Evolutionary conservation across 2,329 filamentous ascomycete species (phyloP), one percentile per base, ranked within the genome.

Genomic region (Talaromyces sp.): DNA sequence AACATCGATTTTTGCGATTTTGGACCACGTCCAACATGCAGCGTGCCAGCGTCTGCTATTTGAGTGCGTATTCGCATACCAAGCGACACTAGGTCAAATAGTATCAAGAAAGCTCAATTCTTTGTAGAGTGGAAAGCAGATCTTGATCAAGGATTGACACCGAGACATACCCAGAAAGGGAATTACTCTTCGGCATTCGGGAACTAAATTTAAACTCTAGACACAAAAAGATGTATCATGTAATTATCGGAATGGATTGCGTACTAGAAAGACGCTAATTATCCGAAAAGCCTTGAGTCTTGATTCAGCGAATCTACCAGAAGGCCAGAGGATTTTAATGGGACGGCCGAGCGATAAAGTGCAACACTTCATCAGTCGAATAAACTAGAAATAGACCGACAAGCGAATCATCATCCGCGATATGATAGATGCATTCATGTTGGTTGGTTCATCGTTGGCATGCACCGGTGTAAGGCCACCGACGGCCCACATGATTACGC

Each of bases 121-220:
- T 54, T 28, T 7, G 48, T 18, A 7, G 28, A 33, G 18, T 1
- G 35, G 21, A 12, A 40, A 39, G 33, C 25, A 58, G 40, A 58
- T 58, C 55, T 46, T 46, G 56, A 31, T 58, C 21, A 28, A 31
- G n/a, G 58, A 61, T 61, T 61, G 46, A n/a, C 58, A 40, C 48
- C 16, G 48, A 35, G 33, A 52, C 8, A 55, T 61, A 25, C 59
- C 59, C 28, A 55, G 39, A 61, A 61, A 33, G 59, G 59, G 25
- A 61, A 54, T 11, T 44, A 61, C 59, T 61, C 59, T 18, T 55
- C 18, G 46, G 59, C 25, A 11, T 31, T 57, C 35, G 35, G 54
- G 35, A 23, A 56, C 33, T 25, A 56, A 56, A 56, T 18, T 35
- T 18, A 33, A n/a, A 52, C 48, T 9, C 54, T 23, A 14, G 21